Evolutionary conservation across 1,284 basidiomycete genomes (phyloP).

Genomic region (Naganishia sp.): DNA sequence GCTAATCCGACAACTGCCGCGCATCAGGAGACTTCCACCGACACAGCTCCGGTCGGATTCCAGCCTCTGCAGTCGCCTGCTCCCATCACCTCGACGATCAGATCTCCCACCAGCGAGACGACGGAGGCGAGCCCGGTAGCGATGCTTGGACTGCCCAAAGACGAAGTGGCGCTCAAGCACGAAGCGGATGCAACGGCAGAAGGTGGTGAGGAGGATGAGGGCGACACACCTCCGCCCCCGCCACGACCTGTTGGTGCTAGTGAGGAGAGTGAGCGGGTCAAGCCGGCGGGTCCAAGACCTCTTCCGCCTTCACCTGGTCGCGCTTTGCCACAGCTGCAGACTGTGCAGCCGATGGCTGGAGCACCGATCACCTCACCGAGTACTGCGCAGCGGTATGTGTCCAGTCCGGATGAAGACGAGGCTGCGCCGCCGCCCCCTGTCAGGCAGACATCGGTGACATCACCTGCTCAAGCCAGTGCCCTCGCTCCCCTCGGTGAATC

Average conservation of each 20-base stretch:
- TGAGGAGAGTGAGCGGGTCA: conserved; percentile 5
- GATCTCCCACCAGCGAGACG: conserved; percentile 20
- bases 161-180: conserved; percentile 47
- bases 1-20: neutral
- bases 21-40: no score
- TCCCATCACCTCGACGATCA: neutral
- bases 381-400: no score
- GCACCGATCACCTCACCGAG: no score
- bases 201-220: conserved; percentile 26
- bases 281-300: conserved; percentile 29
- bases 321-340: conserved; percentile 2
- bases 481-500: neutral
- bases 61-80: conserved; percentile 45
- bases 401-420: neutral
- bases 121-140: conserved; percentile 30
- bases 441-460: neutral
- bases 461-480: neutral
- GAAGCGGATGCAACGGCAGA: conserved; percentile 10
- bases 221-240: conserved; percentile 30
- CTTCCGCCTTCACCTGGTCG: conserved; percentile 25
- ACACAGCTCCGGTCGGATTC: conserved; percentile 33
- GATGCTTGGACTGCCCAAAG: conserved; percentile 37
- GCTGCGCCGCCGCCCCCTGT: conserved; percentile 14
- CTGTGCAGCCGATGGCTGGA: neutral
- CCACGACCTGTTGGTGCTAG: conserved; percentile 2